A percentile compares a stretch with the other conserved stretches of the same genome.
Evolutionary conservation across 2,329 filamentous ascomycete genomes (phyloP).

Genomic region (Sordariomycetes sp.): DNA sequence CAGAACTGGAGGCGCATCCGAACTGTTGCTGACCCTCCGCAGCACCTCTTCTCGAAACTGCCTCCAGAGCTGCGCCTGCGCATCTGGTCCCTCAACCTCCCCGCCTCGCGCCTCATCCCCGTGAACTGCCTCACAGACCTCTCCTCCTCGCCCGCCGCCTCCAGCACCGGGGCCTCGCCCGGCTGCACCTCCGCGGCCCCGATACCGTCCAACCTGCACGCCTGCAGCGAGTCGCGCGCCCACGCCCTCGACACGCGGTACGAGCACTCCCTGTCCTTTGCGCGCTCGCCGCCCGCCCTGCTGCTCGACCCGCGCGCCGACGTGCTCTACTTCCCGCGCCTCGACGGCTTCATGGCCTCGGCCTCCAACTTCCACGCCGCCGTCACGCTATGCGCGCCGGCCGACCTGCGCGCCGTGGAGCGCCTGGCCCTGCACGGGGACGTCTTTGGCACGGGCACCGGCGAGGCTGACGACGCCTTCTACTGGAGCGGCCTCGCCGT

Average conservation of each 20-base stretch:
- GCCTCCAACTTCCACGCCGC: slow-evolving; percentile 34
- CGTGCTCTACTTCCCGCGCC: slow-evolving; percentile 35
- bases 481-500: slow-evolving; percentile 23
- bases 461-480: not conserved
- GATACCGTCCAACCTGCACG: slow-evolving; percentile 34
- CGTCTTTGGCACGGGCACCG: slow-evolving; percentile 27
- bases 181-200: slow-evolving; percentile 31
- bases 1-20: no score
- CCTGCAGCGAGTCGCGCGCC: slow-evolving; percentile 34
- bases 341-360: slow-evolving; percentile 32
- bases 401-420: slow-evolving; percentile 29
- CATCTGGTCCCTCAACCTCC: slow-evolving; percentile 36
- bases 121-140: slow-evolving; percentile 27
- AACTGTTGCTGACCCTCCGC: no score
- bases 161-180: not conserved
- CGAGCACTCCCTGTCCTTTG: slow-evolving; percentile 29
- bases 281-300: slow-evolving; percentile 27
- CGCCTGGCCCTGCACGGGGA: slow-evolving; percentile 35
- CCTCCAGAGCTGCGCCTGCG: slow-evolving; percentile 36
- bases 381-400: slow-evolving; percentile 29
- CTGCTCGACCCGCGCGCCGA: slow-evolving; percentile 31
- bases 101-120: slow-evolving; percentile 31
- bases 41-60: slow-evolving; percentile 32
- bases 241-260: slow-evolving; percentile 31
- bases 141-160: slow-evolving; percentile 1